Percentiles rank a stretch among this genome's conserved stretches.
phyloP scores from a whole-genome alignment of 2,329 filamentous ascomycete genomes.

The Escovopsis sp. region DNA sequence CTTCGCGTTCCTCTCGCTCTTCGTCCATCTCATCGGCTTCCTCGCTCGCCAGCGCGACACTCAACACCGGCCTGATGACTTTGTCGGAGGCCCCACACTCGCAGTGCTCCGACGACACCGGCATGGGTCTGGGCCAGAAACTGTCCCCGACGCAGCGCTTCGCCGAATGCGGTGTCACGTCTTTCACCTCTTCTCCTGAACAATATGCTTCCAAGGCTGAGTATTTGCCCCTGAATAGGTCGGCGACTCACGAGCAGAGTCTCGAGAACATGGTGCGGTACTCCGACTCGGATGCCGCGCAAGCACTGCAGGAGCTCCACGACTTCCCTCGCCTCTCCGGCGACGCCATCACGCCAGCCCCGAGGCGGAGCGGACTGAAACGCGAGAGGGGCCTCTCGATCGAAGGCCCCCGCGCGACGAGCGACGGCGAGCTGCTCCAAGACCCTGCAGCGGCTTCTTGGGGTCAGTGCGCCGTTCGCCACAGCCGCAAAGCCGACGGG shows the following conservation, averaged over 20 bases:
- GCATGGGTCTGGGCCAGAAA: too few relatives aligned
- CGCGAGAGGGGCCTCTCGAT: slow-evolving; percentile 44
- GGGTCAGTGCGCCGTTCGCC: too few relatives aligned
- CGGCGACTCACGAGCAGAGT: slow-evolving; percentile 31
- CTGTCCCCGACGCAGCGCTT: too few relatives aligned
- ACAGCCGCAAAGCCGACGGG: too few relatives aligned
- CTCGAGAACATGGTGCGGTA: slow-evolving; percentile 29
- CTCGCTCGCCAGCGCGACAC: slow-evolving; percentile 44
- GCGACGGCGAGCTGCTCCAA: slow-evolving; percentile 48
- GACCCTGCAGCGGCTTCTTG: slow-evolving; percentile 13
- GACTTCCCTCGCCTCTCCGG: slow-evolving; percentile 28
- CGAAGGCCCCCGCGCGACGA: slow-evolving; percentile 48
- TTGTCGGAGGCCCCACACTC: too few relatives aligned
- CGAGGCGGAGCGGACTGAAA: slow-evolving; percentile 33
- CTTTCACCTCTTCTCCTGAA: slow-evolving; percentile 41
- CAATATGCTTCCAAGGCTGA: slow-evolving; percentile 39
- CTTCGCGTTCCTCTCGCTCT: slow-evolving; percentile 45
- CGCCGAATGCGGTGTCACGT: too few relatives aligned
- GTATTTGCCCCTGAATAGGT: slow-evolving; percentile 33
- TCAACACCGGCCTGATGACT: slow-evolving; percentile 35
- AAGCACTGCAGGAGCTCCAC: slow-evolving; percentile 45
- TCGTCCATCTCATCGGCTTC: slow-evolving; percentile 51
- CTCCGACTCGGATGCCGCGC: slow-evolving; percentile 39
- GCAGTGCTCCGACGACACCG: too few relatives aligned
- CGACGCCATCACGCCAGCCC: slow-evolving; percentile 20